Evolutionary conservation across 169 alveolate species (phyloP), one percentile per base, ranked within the genome.

Genomic region (Eimeria brunetti): DNA sequence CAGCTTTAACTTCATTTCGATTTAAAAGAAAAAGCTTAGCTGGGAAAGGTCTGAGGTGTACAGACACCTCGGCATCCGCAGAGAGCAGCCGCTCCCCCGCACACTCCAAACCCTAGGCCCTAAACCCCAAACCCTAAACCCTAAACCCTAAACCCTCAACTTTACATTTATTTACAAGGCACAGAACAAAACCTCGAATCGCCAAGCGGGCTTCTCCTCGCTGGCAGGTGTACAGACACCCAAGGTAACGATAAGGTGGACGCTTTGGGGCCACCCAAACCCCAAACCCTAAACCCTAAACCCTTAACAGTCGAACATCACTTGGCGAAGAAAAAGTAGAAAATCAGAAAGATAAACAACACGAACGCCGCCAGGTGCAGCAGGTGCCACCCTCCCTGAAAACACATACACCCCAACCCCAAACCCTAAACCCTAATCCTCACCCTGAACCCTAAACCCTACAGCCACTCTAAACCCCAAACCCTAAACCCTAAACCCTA

Each of bases 301-400:
- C 56, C 5, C 56, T 49, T 7, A 49, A 49, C 67, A 12, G 6
- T 18, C 6, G 67, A 0, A 8, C 75, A 64, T 83, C 58, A 84
- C 76, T 84, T 84, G 64, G 91, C 91, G 62, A 83, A 91, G 27
- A 91, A 62, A 60, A 91, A 91, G 73, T 91, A 91, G 73, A 91
- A 91, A 22, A 91, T 60, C 86, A 91, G 12, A 73, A 91, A 91
- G 20, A 91, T 62, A 44, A 91, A 78, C 41, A 91, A 20, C 9
- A 91, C 95, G 67, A 91, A 91, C 33, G 76, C 71, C 53, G 95
- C 95, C 58, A 91, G 85, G 75, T 91, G 88, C 44, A 86, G 88
- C 73, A 86, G 80, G 92, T 83, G 91, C 95, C 95, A 91, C 22
- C 95, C 95, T 12, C 91, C 95, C 95, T 91, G 88, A 53, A 91